phyloP scores from a whole-genome alignment of 164 flowering plant species.

The Liriodendron chinense region DNA sequence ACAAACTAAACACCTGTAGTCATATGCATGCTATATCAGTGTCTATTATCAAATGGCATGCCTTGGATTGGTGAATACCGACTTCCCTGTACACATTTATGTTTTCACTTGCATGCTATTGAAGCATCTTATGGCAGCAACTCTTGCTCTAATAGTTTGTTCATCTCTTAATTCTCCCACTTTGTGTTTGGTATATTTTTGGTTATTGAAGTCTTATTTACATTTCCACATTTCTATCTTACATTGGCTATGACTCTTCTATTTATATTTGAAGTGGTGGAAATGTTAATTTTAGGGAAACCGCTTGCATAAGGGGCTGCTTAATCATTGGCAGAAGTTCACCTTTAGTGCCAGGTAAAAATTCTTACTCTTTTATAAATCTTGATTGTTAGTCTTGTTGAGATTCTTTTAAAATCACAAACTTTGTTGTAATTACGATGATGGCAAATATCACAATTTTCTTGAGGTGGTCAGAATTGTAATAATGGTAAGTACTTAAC shows the following conservation, averaged over 20 bases:
- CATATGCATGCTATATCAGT: no score
- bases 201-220: neutral
- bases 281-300: constrained; percentile 53
- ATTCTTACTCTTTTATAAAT: neutral
- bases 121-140: no score
- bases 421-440: neutral
- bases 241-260: neutral
- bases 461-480: no score
- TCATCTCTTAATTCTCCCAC: no score
- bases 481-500: no score
- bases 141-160: no score
- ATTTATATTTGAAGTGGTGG: neutral
- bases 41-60: no score
- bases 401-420: neutral
- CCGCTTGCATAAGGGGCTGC: constrained; percentile 85
- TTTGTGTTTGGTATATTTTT: neutral
- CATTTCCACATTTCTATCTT: neutral
- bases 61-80: no score
- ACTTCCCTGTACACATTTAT: no score
- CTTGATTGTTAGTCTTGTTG: neutral
- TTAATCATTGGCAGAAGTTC: constrained; percentile 96
- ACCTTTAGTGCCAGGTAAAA: constrained; percentile 94
- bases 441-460: no score
- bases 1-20: no score
- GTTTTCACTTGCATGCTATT: no score